A percentile compares a stretch with the other conserved stretches of the same genome.
Conservation (phyloP, 83 land plant genomes). For the Picea abies region DNA sequence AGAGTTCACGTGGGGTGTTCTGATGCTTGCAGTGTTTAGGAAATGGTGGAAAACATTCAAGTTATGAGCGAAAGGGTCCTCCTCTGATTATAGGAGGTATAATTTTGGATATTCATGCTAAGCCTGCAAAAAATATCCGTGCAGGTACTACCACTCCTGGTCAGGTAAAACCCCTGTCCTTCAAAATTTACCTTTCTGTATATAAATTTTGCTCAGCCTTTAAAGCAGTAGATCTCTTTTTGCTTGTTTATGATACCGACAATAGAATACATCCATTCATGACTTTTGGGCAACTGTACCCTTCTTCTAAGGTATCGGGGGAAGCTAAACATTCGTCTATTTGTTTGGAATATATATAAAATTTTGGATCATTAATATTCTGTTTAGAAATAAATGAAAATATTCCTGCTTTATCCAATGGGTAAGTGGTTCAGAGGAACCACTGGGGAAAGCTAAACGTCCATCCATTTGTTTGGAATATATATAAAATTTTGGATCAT, state of each 20-base stretch:
- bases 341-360: neutral
- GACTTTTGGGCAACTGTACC: neutral
- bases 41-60: conserved; percentile 2
- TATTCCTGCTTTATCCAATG: too few species aligned
- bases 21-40: conserved; percentile 6
- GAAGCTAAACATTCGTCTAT: neutral
- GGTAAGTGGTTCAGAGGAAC: too few species aligned
- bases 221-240: neutral
- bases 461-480: neutral
- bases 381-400: too few species aligned
- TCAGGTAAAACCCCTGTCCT: conserved; percentile 34
- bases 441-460: neutral
- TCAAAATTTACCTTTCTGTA: neutral
- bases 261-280: neutral
- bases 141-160: conserved; percentile 91
- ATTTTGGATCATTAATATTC: too few species aligned
- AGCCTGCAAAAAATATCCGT: conserved; percentile 38
- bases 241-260: neutral
- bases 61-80: conserved; percentile 14
- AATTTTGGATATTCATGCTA: conserved; percentile 85
- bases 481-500: too few species aligned
- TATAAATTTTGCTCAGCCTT: neutral
- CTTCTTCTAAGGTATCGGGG: neutral
- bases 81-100: conserved; percentile 90
- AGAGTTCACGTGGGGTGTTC: neutral